Evolutionary conservation across 257 asterid species (phyloP).

Genomic region (Perilla frutescens): DNA sequence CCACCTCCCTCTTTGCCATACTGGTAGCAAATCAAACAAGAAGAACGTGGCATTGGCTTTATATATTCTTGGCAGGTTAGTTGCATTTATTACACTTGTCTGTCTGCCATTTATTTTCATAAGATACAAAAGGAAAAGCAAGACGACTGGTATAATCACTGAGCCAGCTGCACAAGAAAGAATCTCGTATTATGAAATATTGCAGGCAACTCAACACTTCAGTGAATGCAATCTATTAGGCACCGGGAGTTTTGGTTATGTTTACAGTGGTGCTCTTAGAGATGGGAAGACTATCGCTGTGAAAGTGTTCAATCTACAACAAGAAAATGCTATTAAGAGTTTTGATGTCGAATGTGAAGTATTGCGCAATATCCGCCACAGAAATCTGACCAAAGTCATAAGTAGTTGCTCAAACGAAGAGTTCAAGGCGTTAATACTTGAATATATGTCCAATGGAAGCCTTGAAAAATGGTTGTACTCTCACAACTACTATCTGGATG

Average conservation of each 20-base stretch:
- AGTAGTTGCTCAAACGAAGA: conserved; percentile 43
- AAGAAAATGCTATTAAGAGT: too few relatives aligned
- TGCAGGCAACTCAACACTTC: conserved; percentile 32
- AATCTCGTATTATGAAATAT: conserved; percentile 40
- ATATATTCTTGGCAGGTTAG: conserved; percentile 23
- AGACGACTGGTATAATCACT: not conserved
- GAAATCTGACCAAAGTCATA: conserved; percentile 43
- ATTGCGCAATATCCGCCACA: conserved; percentile 38
- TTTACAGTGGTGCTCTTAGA: too few relatives aligned
- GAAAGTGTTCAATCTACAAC: too few relatives aligned
- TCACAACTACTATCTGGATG: conserved; percentile 12
- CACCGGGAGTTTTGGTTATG: conserved; percentile 30
- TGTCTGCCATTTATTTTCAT: not conserved
- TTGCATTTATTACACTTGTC: not conserved
- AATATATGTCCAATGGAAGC: conserved; percentile 40
- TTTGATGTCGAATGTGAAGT: conserved; percentile 16
- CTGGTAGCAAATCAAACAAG: not conserved
- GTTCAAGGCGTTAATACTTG: conserved; percentile 19
- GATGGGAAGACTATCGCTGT: too few relatives aligned
- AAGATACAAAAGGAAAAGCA: conserved; percentile 2
- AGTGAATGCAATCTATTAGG: conserved; percentile 40
- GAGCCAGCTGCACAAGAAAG: not conserved
- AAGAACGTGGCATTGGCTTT: not conserved
- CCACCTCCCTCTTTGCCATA: conserved; percentile 30
- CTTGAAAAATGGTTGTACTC: conserved; percentile 42